Evolutionary conservation across 2,329 filamentous ascomycete species (phyloP), one percentile per base, ranked within the genome.

Genomic region (Rhynchosporium graminicola): DNA sequence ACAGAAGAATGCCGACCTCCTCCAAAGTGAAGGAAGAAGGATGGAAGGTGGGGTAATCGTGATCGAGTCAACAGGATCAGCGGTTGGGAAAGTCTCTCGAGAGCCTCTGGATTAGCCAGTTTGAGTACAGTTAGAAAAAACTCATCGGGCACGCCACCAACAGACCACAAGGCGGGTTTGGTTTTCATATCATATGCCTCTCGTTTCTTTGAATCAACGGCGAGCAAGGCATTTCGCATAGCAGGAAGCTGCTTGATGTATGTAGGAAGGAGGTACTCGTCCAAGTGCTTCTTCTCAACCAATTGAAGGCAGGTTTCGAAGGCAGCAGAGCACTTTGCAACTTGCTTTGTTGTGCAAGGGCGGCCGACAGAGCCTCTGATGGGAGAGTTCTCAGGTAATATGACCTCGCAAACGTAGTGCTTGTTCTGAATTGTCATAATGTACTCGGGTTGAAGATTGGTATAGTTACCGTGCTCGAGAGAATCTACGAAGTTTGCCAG

Each of bases 321-420:
- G 0, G 95, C 94, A 3, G 93, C 94, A 0, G 93, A 91, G 67
- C 91, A 91, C 74, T 95, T 96, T 4, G 95, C 94, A 20, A 89
- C 77, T 36, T 87, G 81, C 75, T 97, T 98, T 62, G 82, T 90
- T 7, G 79, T 74, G 60, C 88, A 85, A 0, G 85, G 77, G 7
- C 77, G 79, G 4, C 95, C 94, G 12, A 81, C 80, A 4, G 84
- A 81, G 36, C 84, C 86, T 60, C 82, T 83, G 42, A 97, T 78
- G 0, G 91, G 92, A 0, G 92, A 90, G 28, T 81, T 82, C 12
- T 87, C 83, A 0, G 95, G 94, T 29, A 99, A 78, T 10, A 91
- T 81, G 0, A 96, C 86, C 70, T 97, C 91, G 66, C 90, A 92
- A 47, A 88, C 74, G 69, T 88, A 97, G 29, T 84, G 82, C 12